Conservation (phyloP, 768 basidiomycete species). For the Hericium alpestre region DNA sequence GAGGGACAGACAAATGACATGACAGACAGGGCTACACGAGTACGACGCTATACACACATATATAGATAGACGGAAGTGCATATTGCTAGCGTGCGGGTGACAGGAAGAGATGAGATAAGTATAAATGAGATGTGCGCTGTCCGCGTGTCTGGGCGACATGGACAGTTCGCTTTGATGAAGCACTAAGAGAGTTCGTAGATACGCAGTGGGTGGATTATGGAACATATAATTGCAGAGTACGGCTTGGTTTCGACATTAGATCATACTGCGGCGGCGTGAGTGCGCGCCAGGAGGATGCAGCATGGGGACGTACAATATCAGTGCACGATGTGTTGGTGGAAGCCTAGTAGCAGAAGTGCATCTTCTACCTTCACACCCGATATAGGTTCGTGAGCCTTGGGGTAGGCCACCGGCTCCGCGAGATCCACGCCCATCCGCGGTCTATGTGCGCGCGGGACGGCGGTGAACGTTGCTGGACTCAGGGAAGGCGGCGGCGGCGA, state of each 20-base stretch:
- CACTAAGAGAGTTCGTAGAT: too few relatives aligned
- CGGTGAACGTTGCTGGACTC: constrained; percentile 20
- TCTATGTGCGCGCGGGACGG: constrained; percentile 15
- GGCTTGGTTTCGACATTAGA: background rate
- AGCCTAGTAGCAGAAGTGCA: constrained; percentile 61
- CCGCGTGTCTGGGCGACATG: too few relatives aligned
- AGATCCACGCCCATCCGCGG: constrained; percentile 11
- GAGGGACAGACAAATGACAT: too few relatives aligned
- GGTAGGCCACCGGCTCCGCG: constrained; percentile 31
- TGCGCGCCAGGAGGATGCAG: background rate
- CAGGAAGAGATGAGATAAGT: too few relatives aligned
- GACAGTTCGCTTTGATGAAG: too few relatives aligned
- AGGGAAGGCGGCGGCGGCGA: constrained; percentile 17
- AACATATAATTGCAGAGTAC: background rate
- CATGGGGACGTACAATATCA: constrained; percentile 22
- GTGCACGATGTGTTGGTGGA: constrained; percentile 57
- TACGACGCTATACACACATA: too few relatives aligned
- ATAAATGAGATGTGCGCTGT: too few relatives aligned
- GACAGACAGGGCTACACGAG: too few relatives aligned
- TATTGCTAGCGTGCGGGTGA: too few relatives aligned
- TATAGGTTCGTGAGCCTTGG: constrained; percentile 25
- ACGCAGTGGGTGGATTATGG: too few relatives aligned
- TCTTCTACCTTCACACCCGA: constrained; percentile 63
- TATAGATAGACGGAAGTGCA: too few relatives aligned
- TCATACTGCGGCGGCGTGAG: background rate